Evolutionary conservation across 2,329 filamentous ascomycete genomes (phyloP).

Genomic region (Fusarium sp.): DNA sequence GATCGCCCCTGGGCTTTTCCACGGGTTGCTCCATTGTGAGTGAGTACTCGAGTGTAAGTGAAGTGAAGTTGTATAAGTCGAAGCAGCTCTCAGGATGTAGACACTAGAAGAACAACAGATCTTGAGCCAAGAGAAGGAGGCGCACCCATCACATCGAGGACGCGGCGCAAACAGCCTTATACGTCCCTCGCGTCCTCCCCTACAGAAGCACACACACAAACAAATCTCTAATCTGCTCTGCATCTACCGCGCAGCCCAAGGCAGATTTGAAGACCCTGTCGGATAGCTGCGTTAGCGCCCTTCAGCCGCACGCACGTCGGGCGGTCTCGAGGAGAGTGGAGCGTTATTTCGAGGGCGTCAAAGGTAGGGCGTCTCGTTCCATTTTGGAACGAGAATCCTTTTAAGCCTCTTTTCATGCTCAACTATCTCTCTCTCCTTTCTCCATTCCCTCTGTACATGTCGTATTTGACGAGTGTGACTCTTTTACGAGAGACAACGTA

Average conservation of each 20-base stretch:
- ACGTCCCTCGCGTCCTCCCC: not conserved
- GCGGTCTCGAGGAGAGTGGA: slow-evolving; percentile 26
- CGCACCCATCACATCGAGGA: not conserved
- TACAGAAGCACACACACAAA: not conserved
- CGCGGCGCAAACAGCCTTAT: slow-evolving; percentile 13
- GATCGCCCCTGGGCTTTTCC: slow-evolving; percentile 19
- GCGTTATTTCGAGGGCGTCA: slow-evolving; percentile 8
- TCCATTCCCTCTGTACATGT: not conserved
- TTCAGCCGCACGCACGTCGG: slow-evolving; percentile 39
- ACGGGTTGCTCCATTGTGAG: slow-evolving; percentile 34
- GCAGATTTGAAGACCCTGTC: slow-evolving; percentile 38
- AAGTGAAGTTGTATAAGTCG: not conserved
- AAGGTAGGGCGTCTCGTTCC: slow-evolving; percentile 1
- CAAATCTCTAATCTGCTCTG: not conserved
- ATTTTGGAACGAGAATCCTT: not conserved
- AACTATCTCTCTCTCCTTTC: not conserved
- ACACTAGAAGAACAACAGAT: not conserved
- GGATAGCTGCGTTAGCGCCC: slow-evolving; percentile 36
- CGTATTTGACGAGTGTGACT: not conserved
- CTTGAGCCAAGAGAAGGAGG: not conserved
- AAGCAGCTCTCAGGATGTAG: not conserved
- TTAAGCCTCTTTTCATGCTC: not conserved
- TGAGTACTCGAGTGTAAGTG: slow-evolving; percentile 3
- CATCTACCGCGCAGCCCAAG: slow-evolving; percentile 29
- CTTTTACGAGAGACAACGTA: not conserved